phyloP scores from a whole-genome alignment of 257 asterid genomes.

The Fraxinus pennsylvanica region DNA sequence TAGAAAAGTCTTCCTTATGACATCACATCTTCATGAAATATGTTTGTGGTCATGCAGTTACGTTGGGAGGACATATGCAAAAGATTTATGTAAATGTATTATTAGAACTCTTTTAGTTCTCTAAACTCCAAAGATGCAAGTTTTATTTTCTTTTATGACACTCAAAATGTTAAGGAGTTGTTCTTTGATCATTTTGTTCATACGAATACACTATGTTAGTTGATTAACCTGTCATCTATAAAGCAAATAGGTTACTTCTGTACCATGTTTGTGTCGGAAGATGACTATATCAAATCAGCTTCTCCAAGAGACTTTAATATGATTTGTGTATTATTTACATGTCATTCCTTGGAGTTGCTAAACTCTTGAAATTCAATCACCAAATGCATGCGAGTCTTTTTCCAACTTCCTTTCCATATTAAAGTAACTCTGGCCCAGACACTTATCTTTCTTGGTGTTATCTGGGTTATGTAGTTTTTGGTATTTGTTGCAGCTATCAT shows the following conservation, averaged over 20 bases:
- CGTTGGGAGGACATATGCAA: constrained; percentile 20
- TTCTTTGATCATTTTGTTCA: neutral
- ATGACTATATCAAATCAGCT: constrained; percentile 21
- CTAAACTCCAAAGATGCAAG: neutral
- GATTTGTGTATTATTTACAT: constrained; percentile 2
- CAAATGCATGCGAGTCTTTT: neutral
- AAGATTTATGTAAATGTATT: neutral
- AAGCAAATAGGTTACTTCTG: constrained; percentile 16
- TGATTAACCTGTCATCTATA: constrained; percentile 16
- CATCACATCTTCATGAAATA: neutral
- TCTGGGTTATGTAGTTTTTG: neutral
- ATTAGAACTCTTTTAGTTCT: neutral
- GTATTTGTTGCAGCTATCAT: neutral
- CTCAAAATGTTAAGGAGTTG: neutral
- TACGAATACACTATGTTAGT: neutral
- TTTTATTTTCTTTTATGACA: neutral
- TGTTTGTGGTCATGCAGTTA: constrained; percentile 15
- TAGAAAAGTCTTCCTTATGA: constrained; percentile 16
- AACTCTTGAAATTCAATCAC: neutral
- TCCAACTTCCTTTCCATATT: neutral
- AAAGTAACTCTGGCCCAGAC: neutral
- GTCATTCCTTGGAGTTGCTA: constrained; percentile 14
- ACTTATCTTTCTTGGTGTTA: neutral
- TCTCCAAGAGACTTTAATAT: constrained; percentile 4
- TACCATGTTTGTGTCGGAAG: constrained; percentile 22